Evolutionary conservation across 495 filamentous ascomycete species (phyloP).

Genomic region (Neurospora hispaniola): DNA sequence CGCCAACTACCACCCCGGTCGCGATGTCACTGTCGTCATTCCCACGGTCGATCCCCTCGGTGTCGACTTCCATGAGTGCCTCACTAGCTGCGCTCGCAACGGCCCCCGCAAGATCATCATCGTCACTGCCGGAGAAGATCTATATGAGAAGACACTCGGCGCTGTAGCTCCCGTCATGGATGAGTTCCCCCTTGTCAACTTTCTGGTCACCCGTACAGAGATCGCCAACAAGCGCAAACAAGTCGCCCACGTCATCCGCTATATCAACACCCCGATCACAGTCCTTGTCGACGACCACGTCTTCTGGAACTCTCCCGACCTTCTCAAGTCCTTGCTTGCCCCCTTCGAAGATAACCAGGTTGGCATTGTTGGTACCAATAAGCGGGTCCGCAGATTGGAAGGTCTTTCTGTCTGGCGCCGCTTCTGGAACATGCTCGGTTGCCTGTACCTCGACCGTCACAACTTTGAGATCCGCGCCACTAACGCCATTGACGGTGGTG

Average conservation of each 20-base stretch:
- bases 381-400: constrained; percentile 30
- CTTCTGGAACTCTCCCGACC: constrained; percentile 37
- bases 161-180: constrained; percentile 5
- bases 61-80: constrained; percentile 23
- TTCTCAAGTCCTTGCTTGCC: constrained; percentile 34
- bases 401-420: constrained; percentile 18
- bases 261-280: constrained; percentile 35
- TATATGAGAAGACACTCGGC: constrained; percentile 2
- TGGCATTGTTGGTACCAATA: constrained; percentile 44
- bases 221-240: constrained; percentile 40
- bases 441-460: constrained; percentile 43
- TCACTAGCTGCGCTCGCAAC: constrained; percentile 22
- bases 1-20: constrained; percentile 25
- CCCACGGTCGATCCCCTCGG: constrained; percentile 36
- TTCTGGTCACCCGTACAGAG: constrained; percentile 12
- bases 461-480: constrained; percentile 47
- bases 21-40: constrained; percentile 45
- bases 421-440: constrained; percentile 43
- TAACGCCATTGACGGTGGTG: constrained; percentile 45
- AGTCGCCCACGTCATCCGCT: constrained; percentile 31
- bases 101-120: constrained; percentile 26
- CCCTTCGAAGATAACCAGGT: constrained; percentile 42
- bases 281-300: constrained; percentile 45
- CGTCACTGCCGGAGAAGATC: constrained; percentile 21
- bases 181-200: constrained; percentile 4